A percentile compares a stretch with the other conserved stretches of the same genome.
Evolutionary conservation across 805 yeast species (phyloP).

Genomic region (Barnettozyma populi): DNA sequence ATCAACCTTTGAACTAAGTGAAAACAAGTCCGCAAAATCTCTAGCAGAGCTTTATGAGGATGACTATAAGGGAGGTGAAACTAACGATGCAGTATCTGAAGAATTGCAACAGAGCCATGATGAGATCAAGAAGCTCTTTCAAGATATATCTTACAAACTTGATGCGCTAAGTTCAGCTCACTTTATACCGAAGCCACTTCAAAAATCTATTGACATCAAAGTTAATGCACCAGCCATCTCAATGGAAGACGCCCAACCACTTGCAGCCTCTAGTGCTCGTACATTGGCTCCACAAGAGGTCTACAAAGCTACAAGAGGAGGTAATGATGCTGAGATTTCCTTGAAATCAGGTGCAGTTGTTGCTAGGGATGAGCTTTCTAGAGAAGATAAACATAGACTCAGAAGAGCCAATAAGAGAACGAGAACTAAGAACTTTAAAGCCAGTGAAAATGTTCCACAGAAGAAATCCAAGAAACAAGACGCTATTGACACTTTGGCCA

Average conservation of each 20-base stretch:
- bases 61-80: slow-evolving; percentile 54
- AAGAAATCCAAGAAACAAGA: slow-evolving; percentile 53
- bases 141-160: slow-evolving; percentile 58
- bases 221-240: slow-evolving; percentile 76
- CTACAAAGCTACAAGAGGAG: slow-evolving; percentile 46
- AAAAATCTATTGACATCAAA: slow-evolving; percentile 73
- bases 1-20: slow-evolving; percentile 61
- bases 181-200: slow-evolving; percentile 85
- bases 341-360: slow-evolving; percentile 74
- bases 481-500: slow-evolving; percentile 63
- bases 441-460: slow-evolving; percentile 31
- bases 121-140: slow-evolving; percentile 66
- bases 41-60: slow-evolving; percentile 91
- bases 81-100: slow-evolving; percentile 46
- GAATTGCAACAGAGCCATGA: slow-evolving; percentile 68
- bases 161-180: slow-evolving; percentile 94
- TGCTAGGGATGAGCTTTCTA: slow-evolving; percentile 73
- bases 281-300: slow-evolving; percentile 95
- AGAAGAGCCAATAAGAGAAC: slow-evolving; percentile 84
- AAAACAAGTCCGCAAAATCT: slow-evolving; percentile 79
- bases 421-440: slow-evolving; percentile 49
- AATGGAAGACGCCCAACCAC: slow-evolving; percentile 97
- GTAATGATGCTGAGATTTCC: slow-evolving; percentile 54
- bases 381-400: slow-evolving; percentile 82
- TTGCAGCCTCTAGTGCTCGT: slow-evolving; percentile 64